Evolutionary conservation across 768 basidiomycete genomes (phyloP).

Genomic region (Tricholoma sp.): DNA sequence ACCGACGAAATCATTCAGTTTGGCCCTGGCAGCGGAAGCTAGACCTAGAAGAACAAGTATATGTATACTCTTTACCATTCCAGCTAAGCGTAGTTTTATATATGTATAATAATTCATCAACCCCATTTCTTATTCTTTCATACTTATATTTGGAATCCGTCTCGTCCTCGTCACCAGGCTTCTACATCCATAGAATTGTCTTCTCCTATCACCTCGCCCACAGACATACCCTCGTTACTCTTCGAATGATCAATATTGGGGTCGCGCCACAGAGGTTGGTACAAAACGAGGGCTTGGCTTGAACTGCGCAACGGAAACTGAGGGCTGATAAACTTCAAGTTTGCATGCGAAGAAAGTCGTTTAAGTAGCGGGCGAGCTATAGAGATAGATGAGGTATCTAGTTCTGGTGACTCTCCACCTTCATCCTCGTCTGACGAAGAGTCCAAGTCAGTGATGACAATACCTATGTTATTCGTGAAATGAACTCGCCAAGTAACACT

Average conservation of each 20-base stretch:
- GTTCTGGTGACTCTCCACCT: constrained; percentile 17
- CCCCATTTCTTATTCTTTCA: constrained; percentile 13
- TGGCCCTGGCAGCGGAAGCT: constrained; percentile 22
- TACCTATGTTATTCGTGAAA: constrained; percentile 37
- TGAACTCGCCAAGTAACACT: constrained; percentile 1
- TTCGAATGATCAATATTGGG: not conserved
- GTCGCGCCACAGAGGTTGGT: constrained; percentile 33
- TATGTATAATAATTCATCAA: constrained; percentile 9
- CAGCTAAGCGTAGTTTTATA: constrained; percentile 9
- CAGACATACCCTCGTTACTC: constrained; percentile 2
- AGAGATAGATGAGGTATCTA: constrained; percentile 20
- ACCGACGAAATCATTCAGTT: constrained; percentile 48
- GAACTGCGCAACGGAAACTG: constrained; percentile 17
- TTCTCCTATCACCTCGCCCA: constrained; percentile 14
- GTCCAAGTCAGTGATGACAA: constrained; percentile 58
- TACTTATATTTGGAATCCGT: constrained; percentile 7
- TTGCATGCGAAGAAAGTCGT: constrained; percentile 33
- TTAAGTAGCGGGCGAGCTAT: constrained; percentile 44
- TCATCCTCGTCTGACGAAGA: constrained; percentile 40
- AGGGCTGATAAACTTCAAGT: constrained; percentile 9
- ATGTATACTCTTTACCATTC: constrained; percentile 12
- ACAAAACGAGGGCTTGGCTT: constrained; percentile 52
- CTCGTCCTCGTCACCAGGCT: constrained; percentile 18
- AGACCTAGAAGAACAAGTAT: constrained; percentile 4
- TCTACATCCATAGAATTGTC: constrained; percentile 57